phyloP scores from a whole-genome alignment of 202 grass and related monocot species.

The Zoysia matrella region DNA sequence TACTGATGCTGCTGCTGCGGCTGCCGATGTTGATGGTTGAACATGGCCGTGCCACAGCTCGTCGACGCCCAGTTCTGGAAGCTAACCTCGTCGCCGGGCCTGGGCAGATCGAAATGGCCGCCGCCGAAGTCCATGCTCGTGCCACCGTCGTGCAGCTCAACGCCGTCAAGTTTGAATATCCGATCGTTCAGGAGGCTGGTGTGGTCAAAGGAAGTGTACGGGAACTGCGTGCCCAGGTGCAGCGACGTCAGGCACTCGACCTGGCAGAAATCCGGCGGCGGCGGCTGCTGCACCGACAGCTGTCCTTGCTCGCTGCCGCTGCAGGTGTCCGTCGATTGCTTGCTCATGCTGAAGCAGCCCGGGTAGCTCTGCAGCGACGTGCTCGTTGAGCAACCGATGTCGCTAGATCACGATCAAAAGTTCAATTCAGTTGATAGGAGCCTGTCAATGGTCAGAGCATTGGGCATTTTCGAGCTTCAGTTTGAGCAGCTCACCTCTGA shows the following conservation, averaged over 20 bases:
- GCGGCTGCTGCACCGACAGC: constrained; percentile 20
- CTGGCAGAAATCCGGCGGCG: constrained; percentile 38
- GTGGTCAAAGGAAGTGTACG: constrained; percentile 50
- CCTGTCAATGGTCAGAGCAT: neutral
- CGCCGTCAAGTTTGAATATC: constrained; percentile 48
- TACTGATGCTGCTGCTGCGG: constrained; percentile 39
- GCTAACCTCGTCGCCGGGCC: constrained; percentile 55
- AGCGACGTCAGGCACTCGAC: constrained; percentile 48
- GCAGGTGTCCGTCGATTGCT: constrained; percentile 43
- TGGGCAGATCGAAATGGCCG: constrained; percentile 49
- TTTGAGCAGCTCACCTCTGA: constrained; percentile 59
- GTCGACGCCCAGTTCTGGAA: constrained; percentile 73
- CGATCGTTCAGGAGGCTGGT: constrained; percentile 47
- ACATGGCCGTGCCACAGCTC: constrained; percentile 49
- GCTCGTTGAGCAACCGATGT: constrained; percentile 62
- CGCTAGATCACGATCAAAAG: constrained; percentile 11
- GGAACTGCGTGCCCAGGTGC: constrained; percentile 46
- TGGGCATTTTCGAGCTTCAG: neutral
- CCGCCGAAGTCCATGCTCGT: constrained; percentile 50
- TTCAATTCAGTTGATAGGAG: neutral
- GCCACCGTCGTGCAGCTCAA: constrained; percentile 46
- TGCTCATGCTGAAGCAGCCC: constrained; percentile 57
- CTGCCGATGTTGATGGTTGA: constrained; percentile 44
- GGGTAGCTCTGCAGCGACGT: constrained; percentile 57
- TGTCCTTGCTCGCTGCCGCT: constrained; percentile 45